Percentiles rank a stretch among this genome's conserved stretches.
Conservation (phyloP, 2,329 filamentous ascomycete species). For the Tolypocladium cylindrosporum region DNA sequence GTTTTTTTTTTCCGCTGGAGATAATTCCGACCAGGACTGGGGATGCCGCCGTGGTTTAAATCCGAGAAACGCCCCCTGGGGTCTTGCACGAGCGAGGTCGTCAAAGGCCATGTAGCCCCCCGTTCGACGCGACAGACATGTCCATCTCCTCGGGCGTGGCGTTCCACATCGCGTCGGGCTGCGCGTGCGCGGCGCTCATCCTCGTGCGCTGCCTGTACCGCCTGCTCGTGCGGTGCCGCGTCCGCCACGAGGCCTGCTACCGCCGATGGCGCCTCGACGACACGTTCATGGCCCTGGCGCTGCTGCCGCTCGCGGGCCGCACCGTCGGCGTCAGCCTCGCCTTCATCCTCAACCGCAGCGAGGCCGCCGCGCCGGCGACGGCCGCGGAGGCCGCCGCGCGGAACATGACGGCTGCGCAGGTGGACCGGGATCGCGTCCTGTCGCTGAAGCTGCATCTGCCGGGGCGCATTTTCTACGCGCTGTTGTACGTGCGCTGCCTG, state of each 20-base stretch:
- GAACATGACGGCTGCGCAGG: neutral
- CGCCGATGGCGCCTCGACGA: neutral
- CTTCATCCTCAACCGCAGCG: neutral
- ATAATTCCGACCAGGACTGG: neutral
- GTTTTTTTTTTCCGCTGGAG: neutral
- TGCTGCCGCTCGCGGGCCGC: neutral
- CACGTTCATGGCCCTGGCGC: neutral
- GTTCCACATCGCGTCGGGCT: neutral
- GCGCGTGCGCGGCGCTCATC: neutral
- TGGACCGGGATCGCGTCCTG: neutral
- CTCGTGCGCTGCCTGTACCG: neutral
- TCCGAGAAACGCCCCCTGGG: neutral
- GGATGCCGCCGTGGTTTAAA: neutral
- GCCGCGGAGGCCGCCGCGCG: neutral
- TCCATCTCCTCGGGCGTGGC: neutral
- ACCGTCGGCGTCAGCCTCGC: neutral
- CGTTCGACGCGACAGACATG: neutral
- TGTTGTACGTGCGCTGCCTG: neutral
- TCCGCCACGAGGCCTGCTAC: neutral
- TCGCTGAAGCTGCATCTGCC: neutral
- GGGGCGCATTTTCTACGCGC: neutral
- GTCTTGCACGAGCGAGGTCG: neutral
- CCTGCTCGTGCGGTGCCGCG: neutral
- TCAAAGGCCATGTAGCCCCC: neutral
- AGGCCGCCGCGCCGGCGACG: neutral